Conservation (phyloP, 306 rosid species). For the Glycyrrhiza uralensis region DNA sequence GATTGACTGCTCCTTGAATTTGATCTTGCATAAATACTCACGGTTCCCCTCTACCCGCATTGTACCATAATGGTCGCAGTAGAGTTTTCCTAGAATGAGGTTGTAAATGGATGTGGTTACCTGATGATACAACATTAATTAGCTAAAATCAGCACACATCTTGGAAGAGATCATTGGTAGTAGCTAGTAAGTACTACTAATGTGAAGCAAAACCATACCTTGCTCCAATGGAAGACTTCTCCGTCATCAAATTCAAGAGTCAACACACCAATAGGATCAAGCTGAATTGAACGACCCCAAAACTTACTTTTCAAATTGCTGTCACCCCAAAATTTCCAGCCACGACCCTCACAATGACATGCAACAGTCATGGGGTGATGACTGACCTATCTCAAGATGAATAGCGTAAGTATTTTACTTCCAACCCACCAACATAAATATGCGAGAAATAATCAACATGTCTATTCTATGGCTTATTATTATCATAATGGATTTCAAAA, state of each 20-base stretch:
- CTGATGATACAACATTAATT: slow-evolving; percentile 41
- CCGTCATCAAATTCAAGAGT: slow-evolving; percentile 88
- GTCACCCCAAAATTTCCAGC: slow-evolving; percentile 96
- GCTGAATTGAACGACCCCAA: slow-evolving; percentile 97
- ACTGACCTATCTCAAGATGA: slow-evolving; percentile 69
- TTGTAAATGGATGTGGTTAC: slow-evolving; percentile 96
- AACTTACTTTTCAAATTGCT: slow-evolving; percentile 84
- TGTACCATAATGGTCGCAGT: slow-evolving; percentile 96
- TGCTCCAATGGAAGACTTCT: slow-evolving; percentile 84
- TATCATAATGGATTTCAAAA: neutral
- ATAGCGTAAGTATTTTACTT: slow-evolving; percentile 6
- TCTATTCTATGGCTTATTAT: neutral
- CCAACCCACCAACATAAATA: slow-evolving; percentile 14
- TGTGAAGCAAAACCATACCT: slow-evolving; percentile 46
- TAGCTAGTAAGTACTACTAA: neutral
- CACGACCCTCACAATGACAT: slow-evolving; percentile 87
- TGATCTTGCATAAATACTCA: slow-evolving; percentile 67
- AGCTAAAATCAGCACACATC: slow-evolving; percentile 10
- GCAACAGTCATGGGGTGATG: slow-evolving; percentile 94
- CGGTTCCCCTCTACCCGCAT: slow-evolving; percentile 74
- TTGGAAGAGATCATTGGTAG: slow-evolving; percentile 13
- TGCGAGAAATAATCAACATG: neutral
- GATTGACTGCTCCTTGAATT: slow-evolving; percentile 90
- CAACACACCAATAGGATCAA: slow-evolving; percentile 86
- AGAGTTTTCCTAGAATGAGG: slow-evolving; percentile 92